Percentiles rank a stretch among this genome's conserved stretches.
Evolutionary conservation across 2,329 filamentous ascomycete genomes (phyloP).

Genomic region (Fusarium sacchari): DNA sequence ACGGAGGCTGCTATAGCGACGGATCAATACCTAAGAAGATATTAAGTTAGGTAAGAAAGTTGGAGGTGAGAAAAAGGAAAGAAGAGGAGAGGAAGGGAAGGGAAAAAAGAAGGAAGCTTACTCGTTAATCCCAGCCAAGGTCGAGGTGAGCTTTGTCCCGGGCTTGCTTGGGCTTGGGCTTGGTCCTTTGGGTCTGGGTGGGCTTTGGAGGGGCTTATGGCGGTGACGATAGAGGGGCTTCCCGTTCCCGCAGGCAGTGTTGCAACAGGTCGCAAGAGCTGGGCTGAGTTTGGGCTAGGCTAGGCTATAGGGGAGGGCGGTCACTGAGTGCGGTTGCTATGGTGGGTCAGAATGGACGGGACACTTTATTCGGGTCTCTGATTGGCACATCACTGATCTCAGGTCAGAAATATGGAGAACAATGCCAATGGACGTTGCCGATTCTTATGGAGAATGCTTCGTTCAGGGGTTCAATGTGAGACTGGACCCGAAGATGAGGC

Average conservation of each 20-base stretch:
- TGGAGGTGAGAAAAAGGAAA: conserved; percentile 26
- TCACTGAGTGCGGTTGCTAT: conserved; percentile 12
- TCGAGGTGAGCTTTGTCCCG: conserved; percentile 37
- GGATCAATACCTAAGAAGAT: conserved; percentile 13
- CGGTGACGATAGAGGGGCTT: conserved; percentile 51
- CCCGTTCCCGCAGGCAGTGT: conserved; percentile 39
- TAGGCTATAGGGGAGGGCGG: conserved; percentile 24
- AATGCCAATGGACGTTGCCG: conserved; percentile 21
- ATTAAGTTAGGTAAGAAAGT: neutral
- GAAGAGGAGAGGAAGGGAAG: conserved; percentile 24
- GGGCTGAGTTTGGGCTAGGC: conserved; percentile 6
- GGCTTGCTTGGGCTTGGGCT: conserved; percentile 4
- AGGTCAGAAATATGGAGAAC: conserved; percentile 7
- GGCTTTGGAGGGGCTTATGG: conserved; percentile 35
- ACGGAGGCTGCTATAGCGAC: conserved; percentile 9
- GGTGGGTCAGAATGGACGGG: conserved; percentile 22
- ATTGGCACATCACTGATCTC: neutral
- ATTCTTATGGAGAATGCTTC: conserved; percentile 21
- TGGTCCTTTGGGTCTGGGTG: conserved; percentile 3
- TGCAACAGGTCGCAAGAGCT: conserved; percentile 25
- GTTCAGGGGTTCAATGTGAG: conserved; percentile 27
- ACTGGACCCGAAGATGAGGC: conserved; percentile 14
- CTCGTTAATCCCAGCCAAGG: conserved; percentile 32
- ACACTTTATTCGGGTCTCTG: neutral
- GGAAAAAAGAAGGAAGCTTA: conserved; percentile 32